These are phyloP conservation scores for Papiliotrema laurentii DNA, from an alignment of 1,284 basidiomycete species.

Conservation along the genomic window DNA sequence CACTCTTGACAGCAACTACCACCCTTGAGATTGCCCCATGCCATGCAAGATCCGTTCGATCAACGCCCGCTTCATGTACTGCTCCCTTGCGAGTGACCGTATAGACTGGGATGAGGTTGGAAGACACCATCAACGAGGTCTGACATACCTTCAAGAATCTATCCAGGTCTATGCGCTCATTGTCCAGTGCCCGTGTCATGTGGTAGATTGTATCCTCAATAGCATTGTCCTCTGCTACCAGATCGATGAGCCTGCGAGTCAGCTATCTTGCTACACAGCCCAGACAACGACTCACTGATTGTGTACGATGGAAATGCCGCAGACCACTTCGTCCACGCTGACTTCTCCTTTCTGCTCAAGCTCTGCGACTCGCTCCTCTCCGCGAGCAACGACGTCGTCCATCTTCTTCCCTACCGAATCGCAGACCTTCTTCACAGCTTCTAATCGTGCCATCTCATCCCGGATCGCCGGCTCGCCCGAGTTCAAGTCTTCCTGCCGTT, in stretches of 20 bases:
- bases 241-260: constrained; percentile 70
- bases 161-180: constrained; percentile 87
- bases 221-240: constrained; percentile 97
- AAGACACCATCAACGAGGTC: neutral
- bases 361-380: constrained; percentile 63
- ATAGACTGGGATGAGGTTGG: constrained; percentile 59
- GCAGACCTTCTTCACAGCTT: constrained; percentile 93
- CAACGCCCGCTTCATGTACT: constrained; percentile 69
- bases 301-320: constrained; percentile 89
- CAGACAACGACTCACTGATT: constrained; percentile 68
- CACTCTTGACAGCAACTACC: no score
- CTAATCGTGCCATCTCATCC: constrained; percentile 92
- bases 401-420: constrained; percentile 66
- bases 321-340: constrained; percentile 84
- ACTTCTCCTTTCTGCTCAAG: constrained; percentile 38
- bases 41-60: constrained; percentile 77
- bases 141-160: constrained; percentile 71
- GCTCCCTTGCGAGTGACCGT: constrained; percentile 83
- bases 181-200: constrained; percentile 85
- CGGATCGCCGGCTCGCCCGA: constrained; percentile 85
- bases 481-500: constrained; percentile 76
- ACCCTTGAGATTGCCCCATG: constrained; percentile 64
- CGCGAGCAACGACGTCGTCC: constrained; percentile 58
- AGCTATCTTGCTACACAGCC: neutral
- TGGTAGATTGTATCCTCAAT: constrained; percentile 98